Evolutionary conservation across 306 rosid genomes (phyloP).

Genomic region (Hippophae rhamnoides): DNA sequence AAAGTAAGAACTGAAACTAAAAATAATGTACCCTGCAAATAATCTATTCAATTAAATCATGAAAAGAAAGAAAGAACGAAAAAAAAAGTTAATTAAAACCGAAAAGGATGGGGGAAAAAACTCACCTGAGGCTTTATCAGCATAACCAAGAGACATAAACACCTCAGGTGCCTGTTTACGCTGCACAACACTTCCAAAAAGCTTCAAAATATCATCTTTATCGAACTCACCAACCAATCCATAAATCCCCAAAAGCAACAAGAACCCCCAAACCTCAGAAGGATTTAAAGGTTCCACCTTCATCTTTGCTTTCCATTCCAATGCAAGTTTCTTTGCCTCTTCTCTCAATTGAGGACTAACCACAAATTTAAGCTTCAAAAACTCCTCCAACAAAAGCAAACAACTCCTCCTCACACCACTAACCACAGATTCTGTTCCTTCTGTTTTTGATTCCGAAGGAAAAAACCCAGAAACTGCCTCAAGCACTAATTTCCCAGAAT

Average conservation of each 20-base stretch:
- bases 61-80: background rate
- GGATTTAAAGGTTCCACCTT: constrained; percentile 10
- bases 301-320: constrained; percentile 25
- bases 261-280: constrained; percentile 20
- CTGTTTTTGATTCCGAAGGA: constrained; percentile 7
- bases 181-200: constrained; percentile 10
- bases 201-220: constrained; percentile 20
- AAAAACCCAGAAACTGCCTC: constrained; percentile 27
- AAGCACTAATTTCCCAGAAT: constrained; percentile 23
- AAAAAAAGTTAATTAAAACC: background rate
- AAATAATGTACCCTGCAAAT: background rate
- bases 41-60: background rate
- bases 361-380: constrained; percentile 12
- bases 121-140: constrained; percentile 31
- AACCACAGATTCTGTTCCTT: constrained; percentile 7
- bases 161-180: constrained; percentile 24
- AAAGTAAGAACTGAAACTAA: background rate
- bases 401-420: constrained; percentile 19
- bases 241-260: constrained; percentile 27
- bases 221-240: constrained; percentile 23
- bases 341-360: constrained; percentile 10
- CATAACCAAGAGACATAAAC: constrained; percentile 30
- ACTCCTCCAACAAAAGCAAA: constrained; percentile 33
- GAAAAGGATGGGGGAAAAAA: background rate
- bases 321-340: constrained; percentile 22